Evolutionary conservation across 148 eudicot species (phyloP), one percentile per base, ranked within the genome.

Genomic region (Diospyros kaki): DNA sequence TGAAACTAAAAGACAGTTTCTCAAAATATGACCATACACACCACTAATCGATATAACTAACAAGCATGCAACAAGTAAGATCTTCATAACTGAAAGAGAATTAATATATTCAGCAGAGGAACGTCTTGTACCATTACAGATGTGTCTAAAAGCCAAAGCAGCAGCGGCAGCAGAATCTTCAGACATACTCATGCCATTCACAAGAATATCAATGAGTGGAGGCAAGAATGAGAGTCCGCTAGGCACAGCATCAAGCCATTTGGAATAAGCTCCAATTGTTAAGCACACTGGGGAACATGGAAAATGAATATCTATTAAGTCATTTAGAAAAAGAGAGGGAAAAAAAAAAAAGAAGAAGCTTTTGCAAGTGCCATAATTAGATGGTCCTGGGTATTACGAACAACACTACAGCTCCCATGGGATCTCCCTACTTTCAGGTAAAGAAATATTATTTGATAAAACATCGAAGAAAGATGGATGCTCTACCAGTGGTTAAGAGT

Each of bases 161-260:
- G 99, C 99, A 60, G 97, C 97, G 46, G 99, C 94, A 68, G 98
- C 99, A 80, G 97, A 78, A 75, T 96, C 99, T 89, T 96, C 99
- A 75, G 98, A 93, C 64, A 83, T 79, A 81, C 93, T 93, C 99
- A 96, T 93, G 80, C 99, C 98, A 72, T 82, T 88, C 86, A 96
- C 96, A 67, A 96, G 94, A 80, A 96, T 84, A 77, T 96, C 94
- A 79, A 96, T 91, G 73, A 93, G 83, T 55, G 95, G 77, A 69
- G 98, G 95, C 79, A 96, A 86, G 80, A 84, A 82, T 52, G 94
- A 88, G 64, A 88, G 83, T 68, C 98, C 99, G 81, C 75, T 85
- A 60, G 98, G 79, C 17, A 92, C 87, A 77, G 95, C 83, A 84
- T 96, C 94, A 69, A 96, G 90, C 99, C 99, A 96, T 84, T 86